Conservation (phyloP, 768 basidiomycete genomes). For the Holtermannia corniformis region DNA sequence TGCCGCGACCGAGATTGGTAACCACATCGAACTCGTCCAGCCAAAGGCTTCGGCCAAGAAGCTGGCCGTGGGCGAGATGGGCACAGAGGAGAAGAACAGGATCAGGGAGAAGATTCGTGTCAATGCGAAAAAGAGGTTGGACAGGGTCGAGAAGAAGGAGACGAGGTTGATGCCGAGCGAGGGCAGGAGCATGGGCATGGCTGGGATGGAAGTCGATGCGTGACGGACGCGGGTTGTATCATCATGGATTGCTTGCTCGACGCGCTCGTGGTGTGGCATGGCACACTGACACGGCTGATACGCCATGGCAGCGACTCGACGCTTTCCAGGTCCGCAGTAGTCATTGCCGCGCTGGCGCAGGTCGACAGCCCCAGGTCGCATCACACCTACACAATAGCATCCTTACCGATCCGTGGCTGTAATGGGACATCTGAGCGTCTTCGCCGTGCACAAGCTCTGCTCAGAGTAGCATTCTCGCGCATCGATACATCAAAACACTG, state of each 20-base stretch:
- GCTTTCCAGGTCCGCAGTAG: too few species aligned
- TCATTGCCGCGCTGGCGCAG: too few species aligned
- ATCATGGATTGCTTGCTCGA: background rate
- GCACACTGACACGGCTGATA: too few species aligned
- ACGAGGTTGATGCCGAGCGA: slow-evolving; percentile 73
- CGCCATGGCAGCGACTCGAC: too few species aligned
- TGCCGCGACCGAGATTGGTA: slow-evolving; percentile 62
- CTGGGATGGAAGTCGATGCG: background rate
- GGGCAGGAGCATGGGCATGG: slow-evolving; percentile 83
- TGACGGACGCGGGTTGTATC: background rate
- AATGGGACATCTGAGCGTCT: too few species aligned
- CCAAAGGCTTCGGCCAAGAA: slow-evolving; percentile 18
- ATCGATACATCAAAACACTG: too few species aligned
- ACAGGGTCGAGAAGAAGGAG: slow-evolving; percentile 45
- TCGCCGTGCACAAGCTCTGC: too few species aligned
- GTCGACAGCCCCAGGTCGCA: too few species aligned
- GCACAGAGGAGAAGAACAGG: slow-evolving; percentile 46
- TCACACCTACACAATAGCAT: too few species aligned
- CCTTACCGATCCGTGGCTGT: too few species aligned
- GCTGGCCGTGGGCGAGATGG: slow-evolving; percentile 43
- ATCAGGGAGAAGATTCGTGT: slow-evolving; percentile 69
- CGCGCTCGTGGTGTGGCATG: too few species aligned
- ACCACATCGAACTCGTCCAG: slow-evolving; percentile 41
- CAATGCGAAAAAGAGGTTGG: slow-evolving; percentile 26
- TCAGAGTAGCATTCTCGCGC: too few species aligned